These are phyloP conservation scores for Luffa acutangula DNA, from an alignment of 306 rosid genomes.

Conservation along the genomic window DNA sequence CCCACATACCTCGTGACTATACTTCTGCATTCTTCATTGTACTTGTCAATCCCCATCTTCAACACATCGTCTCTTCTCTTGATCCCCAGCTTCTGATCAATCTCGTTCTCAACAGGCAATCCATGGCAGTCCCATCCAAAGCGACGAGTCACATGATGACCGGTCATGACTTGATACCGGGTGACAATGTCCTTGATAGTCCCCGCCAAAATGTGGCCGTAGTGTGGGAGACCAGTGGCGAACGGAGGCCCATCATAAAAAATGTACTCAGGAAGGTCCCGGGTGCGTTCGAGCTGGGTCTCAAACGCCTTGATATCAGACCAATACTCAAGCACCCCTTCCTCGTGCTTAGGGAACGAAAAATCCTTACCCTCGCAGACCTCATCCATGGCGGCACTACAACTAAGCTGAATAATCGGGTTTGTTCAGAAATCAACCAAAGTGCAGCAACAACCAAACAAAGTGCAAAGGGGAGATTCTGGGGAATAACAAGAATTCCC, in stretches of 20 bases:
- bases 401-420: not conserved
- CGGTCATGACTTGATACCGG: constrained; percentile 75
- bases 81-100: constrained; percentile 59
- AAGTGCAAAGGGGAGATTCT: not conserved
- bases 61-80: constrained; percentile 67
- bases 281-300: constrained; percentile 50
- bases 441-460: not conserved
- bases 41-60: constrained; percentile 63
- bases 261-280: constrained; percentile 58
- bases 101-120: constrained; percentile 83
- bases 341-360: constrained; percentile 70
- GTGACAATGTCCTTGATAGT: constrained; percentile 94
- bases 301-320: constrained; percentile 63
- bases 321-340: constrained; percentile 56
- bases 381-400: constrained; percentile 50
- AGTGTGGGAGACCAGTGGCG: constrained; percentile 98
- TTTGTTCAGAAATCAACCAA: not conserved
- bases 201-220: constrained; percentile 92
- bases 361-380: constrained; percentile 85
- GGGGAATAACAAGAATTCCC: not conserved
- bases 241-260: constrained; percentile 97
- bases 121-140: constrained; percentile 99
- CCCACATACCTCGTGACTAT: constrained; percentile 71
- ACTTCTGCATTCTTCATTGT: constrained; percentile 84
- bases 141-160: constrained; percentile 90